Evolutionary conservation across 2,329 filamentous ascomycete species (phyloP).

Genomic region (Verticillium klebahnii): DNA sequence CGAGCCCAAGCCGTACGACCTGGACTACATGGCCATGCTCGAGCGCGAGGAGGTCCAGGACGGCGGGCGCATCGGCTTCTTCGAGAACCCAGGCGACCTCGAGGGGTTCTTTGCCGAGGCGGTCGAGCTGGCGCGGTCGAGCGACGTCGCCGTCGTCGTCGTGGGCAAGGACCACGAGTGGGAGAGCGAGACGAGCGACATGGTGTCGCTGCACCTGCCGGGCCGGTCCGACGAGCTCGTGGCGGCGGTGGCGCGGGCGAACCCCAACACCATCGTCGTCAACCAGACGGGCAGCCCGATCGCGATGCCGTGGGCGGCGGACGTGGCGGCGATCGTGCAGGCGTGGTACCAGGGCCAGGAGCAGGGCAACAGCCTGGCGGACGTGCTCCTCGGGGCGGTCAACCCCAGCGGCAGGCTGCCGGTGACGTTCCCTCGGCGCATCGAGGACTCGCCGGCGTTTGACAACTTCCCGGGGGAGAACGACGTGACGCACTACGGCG

Average conservation of each 20-base stretch:
- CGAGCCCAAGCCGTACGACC: slow-evolving; percentile 20
- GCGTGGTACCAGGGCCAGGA: slow-evolving; percentile 70
- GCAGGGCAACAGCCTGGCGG: slow-evolving; percentile 61
- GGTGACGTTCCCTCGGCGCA: slow-evolving; percentile 55
- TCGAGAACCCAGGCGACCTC: slow-evolving; percentile 19
- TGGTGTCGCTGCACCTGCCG: slow-evolving; percentile 65
- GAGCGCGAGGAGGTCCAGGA: slow-evolving; percentile 24
- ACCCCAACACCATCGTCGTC: slow-evolving; percentile 56
- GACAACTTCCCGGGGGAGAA: slow-evolving; percentile 56
- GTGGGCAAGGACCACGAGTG: slow-evolving; percentile 51
- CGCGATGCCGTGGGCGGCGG: slow-evolving; percentile 48
- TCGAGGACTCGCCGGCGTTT: slow-evolving; percentile 66
- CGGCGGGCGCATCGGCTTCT: slow-evolving; percentile 21
- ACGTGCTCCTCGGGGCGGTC: slow-evolving; percentile 57
- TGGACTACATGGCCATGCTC: slow-evolving; percentile 19
- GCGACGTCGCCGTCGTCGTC: slow-evolving; percentile 50
- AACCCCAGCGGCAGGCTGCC: slow-evolving; percentile 62
- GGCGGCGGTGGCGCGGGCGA: slow-evolving; percentile 47
- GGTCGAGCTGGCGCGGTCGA: slow-evolving; percentile 40
- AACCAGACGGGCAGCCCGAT: slow-evolving; percentile 60
- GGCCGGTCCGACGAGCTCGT: slow-evolving; percentile 52
- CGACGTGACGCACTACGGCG: slow-evolving; percentile 51
- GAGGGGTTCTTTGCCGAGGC: slow-evolving; percentile 9
- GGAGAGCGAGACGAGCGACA: slow-evolving; percentile 52
- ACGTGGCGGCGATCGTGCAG: slow-evolving; percentile 55